These are phyloP conservation scores for Ustilago sp. DNA, from an alignment of 1,284 basidiomycete genomes.

Conservation along the genomic window DNA sequence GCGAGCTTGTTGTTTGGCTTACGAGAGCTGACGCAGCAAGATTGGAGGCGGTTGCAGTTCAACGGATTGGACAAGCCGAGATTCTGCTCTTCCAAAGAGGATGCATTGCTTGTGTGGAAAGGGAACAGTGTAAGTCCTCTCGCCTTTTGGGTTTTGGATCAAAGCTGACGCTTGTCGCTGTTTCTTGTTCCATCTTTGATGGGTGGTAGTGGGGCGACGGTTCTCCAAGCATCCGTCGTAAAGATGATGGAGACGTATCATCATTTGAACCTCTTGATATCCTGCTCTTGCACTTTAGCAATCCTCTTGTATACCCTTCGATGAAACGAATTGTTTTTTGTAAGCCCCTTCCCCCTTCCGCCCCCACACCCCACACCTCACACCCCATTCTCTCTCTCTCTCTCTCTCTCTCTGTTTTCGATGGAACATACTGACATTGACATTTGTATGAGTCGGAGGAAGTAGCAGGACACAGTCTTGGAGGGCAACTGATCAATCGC, in stretches of 20 bases:
- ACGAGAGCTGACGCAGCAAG: background rate
- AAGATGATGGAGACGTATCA: constrained; percentile 14
- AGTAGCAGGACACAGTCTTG: constrained; percentile 50
- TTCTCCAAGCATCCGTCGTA: background rate
- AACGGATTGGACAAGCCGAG: constrained; percentile 45
- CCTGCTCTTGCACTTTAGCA: constrained; percentile 22
- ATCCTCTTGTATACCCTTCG: background rate
- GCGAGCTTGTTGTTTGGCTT: no score
- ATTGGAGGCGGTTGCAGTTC: constrained; percentile 14
- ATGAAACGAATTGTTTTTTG: constrained; percentile 33
- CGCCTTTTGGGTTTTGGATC: background rate
- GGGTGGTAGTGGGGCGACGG: constrained; percentile 52
- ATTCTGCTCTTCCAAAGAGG: background rate
- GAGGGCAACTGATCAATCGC: constrained; percentile 45
- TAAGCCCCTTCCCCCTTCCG: constrained; percentile 15
- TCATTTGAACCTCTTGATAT: constrained; percentile 50
- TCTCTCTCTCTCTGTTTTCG: background rate
- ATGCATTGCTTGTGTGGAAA: constrained; percentile 45
- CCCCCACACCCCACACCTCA: background rate
- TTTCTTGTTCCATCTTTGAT: background rate
- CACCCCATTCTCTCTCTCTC: background rate
- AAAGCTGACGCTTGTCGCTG: background rate
- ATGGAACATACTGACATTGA: background rate
- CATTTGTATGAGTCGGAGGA: background rate
- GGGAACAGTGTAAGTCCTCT: constrained; percentile 35